Evolutionary conservation across 768 basidiomycete genomes (phyloP).

Genomic region (Lyophyllum atratum): DNA sequence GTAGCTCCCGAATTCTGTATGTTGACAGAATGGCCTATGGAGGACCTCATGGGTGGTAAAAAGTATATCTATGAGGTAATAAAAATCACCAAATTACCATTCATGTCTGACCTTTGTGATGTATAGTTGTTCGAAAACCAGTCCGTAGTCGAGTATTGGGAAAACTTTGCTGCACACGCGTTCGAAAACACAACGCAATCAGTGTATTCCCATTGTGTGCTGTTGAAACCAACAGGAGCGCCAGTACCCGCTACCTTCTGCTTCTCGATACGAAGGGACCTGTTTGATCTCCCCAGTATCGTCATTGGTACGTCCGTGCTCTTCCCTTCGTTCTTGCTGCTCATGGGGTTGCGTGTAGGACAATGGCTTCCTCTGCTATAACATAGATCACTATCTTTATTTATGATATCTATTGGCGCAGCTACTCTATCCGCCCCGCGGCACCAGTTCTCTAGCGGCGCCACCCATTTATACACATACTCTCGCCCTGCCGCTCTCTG

Average conservation of each 20-base stretch:
- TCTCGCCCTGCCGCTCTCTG: background rate
- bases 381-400: conserved; percentile 14
- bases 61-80: conserved; percentile 69
- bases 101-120: conserved; percentile 12
- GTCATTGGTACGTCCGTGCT: conserved; percentile 67
- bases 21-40: conserved; percentile 87
- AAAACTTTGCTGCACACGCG: conserved; percentile 94
- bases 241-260: conserved; percentile 93
- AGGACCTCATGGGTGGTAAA: conserved; percentile 68
- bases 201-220: conserved; percentile 89
- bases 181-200: conserved; percentile 98
- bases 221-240: conserved; percentile 82
- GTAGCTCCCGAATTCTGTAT: conserved; percentile 96
- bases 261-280: conserved; percentile 91
- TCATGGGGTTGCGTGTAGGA: conserved; percentile 42
- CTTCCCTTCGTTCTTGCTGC: background rate
- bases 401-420: conserved; percentile 16
- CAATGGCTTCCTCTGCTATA: conserved; percentile 87
- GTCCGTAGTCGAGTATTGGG: conserved; percentile 94
- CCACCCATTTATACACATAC: background rate
- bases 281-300: conserved; percentile 87
- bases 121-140: conserved; percentile 89
- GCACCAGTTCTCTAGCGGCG: conserved; percentile 1
- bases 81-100: background rate
- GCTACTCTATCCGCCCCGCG: conserved; percentile 1